Base-by-base conservation (phyloP, 2,329 filamentous ascomycete species). In the Chaetothyriales sp. region DNA sequence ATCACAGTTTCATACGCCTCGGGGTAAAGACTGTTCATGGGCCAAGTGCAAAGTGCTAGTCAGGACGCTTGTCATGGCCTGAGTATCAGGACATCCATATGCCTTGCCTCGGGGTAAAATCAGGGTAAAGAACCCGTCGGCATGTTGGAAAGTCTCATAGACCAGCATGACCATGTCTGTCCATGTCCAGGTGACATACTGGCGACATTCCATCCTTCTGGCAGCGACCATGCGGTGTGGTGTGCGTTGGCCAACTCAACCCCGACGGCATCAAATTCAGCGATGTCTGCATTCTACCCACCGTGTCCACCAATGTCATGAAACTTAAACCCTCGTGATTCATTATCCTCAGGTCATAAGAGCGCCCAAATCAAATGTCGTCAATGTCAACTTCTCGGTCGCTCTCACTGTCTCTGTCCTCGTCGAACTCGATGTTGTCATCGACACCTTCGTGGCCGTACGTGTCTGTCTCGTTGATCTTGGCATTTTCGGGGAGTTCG, bases 381-480 rank as follows among this genome's bases (percentile, higher is more conserved):
- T 96, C 90, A 64, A 95, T 81, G 62, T 94, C 87, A 74, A 86
- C 88, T 66, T 77, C 80, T 57, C 76, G 77, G 63, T 72, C 74
- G 53, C 69, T 74, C 58, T 69, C 73, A 47, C 66, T 73, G 64
- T 85, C 83, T 59, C 83, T 76, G 70, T 95, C 90, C 70, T 96
- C 89, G 73, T 93, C 92, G 75, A 96, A 96, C 74, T 96, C 92
- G 76, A 98, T 95, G 73, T 92, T 92, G 73, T 95, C 87, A 70
- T 92, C 90, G 68, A 94, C 84, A 70, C 88, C 89, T 69, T 89
- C 86, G 70, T 89, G 86, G 64, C 86, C 80, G 65, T 84, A 94
- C 46, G 87, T 94, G 71, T 96, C 92, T 58, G 88, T 95, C 80
- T 98, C 92, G 80, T 98, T 98, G 80, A 98, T 98, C 84, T 96